phyloP scores from a whole-genome alignment of 768 basidiomycete genomes.

The Glaciozyma martinii region DNA sequence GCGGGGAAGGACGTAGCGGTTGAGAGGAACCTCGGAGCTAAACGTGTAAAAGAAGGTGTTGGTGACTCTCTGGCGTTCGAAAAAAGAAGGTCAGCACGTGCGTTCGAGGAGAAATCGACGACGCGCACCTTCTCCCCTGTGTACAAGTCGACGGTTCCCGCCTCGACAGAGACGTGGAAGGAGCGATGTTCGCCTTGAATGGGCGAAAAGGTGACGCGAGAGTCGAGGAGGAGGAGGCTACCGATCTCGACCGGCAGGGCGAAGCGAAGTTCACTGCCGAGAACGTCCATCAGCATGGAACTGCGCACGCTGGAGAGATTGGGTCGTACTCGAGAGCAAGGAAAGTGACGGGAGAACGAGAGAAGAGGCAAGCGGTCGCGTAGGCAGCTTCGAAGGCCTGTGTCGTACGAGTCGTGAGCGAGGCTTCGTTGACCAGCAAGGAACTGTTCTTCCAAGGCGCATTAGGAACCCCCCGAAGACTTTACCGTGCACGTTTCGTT shows the following conservation, averaged over 20 bases:
- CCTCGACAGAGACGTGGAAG: conserved; percentile 33
- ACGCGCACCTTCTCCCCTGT: conserved; percentile 22
- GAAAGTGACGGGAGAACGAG: conserved; percentile 29
- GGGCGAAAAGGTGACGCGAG: conserved; percentile 32
- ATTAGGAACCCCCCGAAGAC: not conserved
- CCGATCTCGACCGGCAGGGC: conserved; percentile 33
- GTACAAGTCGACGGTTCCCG: conserved; percentile 25
- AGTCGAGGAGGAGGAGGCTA: conserved; percentile 28
- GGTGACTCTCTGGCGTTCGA: not conserved
- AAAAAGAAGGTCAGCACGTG: not conserved
- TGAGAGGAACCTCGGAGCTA: conserved; percentile 9
- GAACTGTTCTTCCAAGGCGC: not conserved
- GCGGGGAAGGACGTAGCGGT: conserved; percentile 30
- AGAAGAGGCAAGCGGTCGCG: conserved; percentile 30
- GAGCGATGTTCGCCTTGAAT: conserved; percentile 20
- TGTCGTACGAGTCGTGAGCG: not conserved
- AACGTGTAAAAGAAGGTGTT: conserved; percentile 35
- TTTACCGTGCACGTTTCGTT: conserved; percentile 16
- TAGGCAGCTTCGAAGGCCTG: conserved; percentile 33
- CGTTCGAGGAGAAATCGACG: not conserved
- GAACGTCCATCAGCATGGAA: not conserved
- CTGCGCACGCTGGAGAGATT: not conserved
- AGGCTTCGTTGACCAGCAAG: not conserved
- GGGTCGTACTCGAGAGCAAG: conserved; percentile 27
- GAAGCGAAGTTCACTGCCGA: conserved; percentile 28